These are phyloP conservation scores for Phyllosticta citribraziliensis DNA, from an alignment of 2,329 filamentous ascomycete species.

Conservation along the genomic window DNA sequence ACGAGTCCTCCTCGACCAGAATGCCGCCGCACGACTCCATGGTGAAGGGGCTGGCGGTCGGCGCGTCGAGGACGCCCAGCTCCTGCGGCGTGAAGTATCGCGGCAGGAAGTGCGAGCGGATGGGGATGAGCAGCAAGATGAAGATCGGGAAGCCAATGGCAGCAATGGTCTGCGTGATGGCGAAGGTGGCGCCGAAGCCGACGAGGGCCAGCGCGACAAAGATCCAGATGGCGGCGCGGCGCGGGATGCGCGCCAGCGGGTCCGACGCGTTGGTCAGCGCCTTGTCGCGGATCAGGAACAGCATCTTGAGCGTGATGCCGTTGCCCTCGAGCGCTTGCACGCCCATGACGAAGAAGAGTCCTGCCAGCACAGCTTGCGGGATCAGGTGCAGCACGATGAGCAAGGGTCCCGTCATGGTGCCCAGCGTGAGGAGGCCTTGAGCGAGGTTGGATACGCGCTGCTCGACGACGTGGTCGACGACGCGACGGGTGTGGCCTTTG, in stretches of 20 bases:
- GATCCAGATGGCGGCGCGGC: constrained; percentile 35
- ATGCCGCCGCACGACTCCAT: constrained; percentile 42
- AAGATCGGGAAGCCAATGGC: constrained; percentile 51
- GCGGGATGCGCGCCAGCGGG: constrained; percentile 35
- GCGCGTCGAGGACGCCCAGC: constrained; percentile 41
- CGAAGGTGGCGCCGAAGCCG: constrained; percentile 45
- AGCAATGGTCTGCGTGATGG: constrained; percentile 50
- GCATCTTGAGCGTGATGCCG: constrained; percentile 42
- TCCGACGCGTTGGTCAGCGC: constrained; percentile 40
- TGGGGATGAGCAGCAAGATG: constrained; percentile 46
- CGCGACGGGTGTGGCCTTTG: constrained; percentile 33
- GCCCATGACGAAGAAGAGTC: constrained; percentile 50
- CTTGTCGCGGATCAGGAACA: constrained; percentile 39
- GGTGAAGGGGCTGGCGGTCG: constrained; percentile 45
- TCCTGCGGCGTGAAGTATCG: constrained; percentile 41
- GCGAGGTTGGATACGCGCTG: constrained; percentile 48
- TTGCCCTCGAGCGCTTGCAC: constrained; percentile 43
- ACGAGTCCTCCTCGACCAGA: not conserved
- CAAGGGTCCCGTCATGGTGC: constrained; percentile 47
- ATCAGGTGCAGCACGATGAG: constrained; percentile 45
- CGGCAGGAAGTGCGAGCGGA: constrained; percentile 42
- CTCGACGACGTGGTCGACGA: constrained; percentile 42
- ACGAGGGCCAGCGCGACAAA: constrained; percentile 44
- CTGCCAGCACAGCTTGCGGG: constrained; percentile 44
- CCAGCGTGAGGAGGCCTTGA: constrained; percentile 45